Evolutionary conservation across 495 filamentous ascomycete species (phyloP).

Genomic region (Lophiotrema nucula): DNA sequence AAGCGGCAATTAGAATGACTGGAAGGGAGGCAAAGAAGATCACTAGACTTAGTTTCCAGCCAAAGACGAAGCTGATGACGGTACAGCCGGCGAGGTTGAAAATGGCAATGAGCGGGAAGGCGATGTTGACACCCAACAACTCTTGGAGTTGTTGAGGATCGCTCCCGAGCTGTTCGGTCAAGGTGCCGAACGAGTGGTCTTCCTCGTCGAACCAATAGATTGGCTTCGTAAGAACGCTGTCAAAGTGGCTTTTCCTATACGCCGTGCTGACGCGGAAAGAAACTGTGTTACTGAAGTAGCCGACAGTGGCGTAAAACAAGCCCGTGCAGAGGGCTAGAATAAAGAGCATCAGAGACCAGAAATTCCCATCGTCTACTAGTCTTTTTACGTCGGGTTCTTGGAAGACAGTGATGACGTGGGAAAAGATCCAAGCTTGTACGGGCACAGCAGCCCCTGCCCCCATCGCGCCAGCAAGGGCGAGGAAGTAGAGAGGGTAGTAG

Average conservation of each 20-base stretch:
- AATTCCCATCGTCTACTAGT: too few relatives aligned
- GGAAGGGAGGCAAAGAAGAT: conserved; percentile 7
- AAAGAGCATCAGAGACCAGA: too few relatives aligned
- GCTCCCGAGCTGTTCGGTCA: conserved; percentile 68
- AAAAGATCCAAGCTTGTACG: too few relatives aligned
- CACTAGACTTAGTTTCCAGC: conserved; percentile 64
- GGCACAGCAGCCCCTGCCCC: too few relatives aligned
- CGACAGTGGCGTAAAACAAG: too few relatives aligned
- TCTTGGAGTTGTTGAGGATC: conserved; percentile 75
- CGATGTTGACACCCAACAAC: conserved; percentile 62
- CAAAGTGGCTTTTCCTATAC: conserved; percentile 54
- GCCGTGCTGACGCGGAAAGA: too few relatives aligned
- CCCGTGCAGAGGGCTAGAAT: too few relatives aligned
- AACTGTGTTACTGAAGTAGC: too few relatives aligned
- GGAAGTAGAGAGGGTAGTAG: too few relatives aligned
- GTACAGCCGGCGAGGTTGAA: conserved; percentile 73
- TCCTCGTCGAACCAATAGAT: conserved; percentile 67
- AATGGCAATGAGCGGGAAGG: conserved; percentile 55
- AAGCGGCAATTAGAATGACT: conserved; percentile 63
- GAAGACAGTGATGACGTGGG: too few relatives aligned
- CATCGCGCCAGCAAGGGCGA: too few relatives aligned
- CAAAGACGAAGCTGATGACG: conserved; percentile 70
- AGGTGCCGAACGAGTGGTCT: conserved; percentile 78
- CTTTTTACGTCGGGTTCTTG: too few relatives aligned
- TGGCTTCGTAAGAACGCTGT: conserved; percentile 66